Conservation (phyloP, 1,284 basidiomycete genomes). For the Apiotrichum sp. region DNA sequence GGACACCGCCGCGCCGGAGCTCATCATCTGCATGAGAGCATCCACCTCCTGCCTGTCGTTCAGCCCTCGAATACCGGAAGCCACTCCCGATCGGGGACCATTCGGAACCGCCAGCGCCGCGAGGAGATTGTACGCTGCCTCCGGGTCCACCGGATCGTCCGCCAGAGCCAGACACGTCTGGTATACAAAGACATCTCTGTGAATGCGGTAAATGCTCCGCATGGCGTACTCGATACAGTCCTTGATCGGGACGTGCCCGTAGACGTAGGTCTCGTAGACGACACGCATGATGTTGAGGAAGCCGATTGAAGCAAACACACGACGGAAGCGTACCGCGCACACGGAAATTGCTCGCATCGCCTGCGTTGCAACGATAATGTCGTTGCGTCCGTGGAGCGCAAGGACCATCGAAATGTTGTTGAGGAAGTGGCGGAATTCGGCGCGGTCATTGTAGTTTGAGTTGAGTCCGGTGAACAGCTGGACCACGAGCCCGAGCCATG, state of each 20-base stretch:
- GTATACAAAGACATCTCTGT: conserved; percentile 68
- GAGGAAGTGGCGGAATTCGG: conserved; percentile 61
- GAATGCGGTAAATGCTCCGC: conserved; percentile 66
- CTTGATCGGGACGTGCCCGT: conserved; percentile 54
- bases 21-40: conserved; percentile 57
- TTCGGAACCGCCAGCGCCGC: conserved; percentile 23
- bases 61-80: conserved; percentile 61
- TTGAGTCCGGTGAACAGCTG: conserved; percentile 68
- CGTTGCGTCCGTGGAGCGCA: conserved; percentile 60
- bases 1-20: conserved; percentile 36
- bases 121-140: conserved; percentile 43
- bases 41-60: conserved; percentile 66
- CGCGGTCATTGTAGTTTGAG: conserved; percentile 67
- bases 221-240: conserved; percentile 65
- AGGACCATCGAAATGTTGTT: conserved; percentile 65
- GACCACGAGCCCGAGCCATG: conserved; percentile 62
- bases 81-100: conserved; percentile 24
- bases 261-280: conserved; percentile 61
- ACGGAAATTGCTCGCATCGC: conserved; percentile 62
- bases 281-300: conserved; percentile 67
- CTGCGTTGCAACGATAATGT: conserved; percentile 61
- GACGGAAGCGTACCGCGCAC: conserved; percentile 67
- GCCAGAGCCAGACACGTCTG: conserved; percentile 61
- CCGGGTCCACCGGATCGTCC: conserved; percentile 52
- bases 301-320: conserved; percentile 64